Evolutionary conservation across 2,329 filamentous ascomycete species (phyloP), one percentile per base, ranked within the genome.

Genomic region (Penicillium polonicum): DNA sequence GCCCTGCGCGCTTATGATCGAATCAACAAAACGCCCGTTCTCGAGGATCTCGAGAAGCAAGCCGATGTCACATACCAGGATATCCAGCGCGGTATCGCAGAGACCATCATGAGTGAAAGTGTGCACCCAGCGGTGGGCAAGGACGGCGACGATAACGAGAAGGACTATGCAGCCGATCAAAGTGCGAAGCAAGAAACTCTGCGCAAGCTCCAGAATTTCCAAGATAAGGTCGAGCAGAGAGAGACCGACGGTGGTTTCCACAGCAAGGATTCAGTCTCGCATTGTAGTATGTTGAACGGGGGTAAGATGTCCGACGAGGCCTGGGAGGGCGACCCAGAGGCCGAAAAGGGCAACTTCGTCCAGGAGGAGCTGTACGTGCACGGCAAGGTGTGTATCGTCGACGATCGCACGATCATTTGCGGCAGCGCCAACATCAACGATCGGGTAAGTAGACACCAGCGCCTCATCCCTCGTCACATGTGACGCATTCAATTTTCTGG

Each of bases 361-460:
- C 93, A 96, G 71, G 94, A 99, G 72, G 93, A 99, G 74, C 83
- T 97, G 2, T 99, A 99, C 72, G 88, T 97, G 48, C 94, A 99
- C 73, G 89, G 87, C 29, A 99, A 97, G 78, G 82, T 97, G 36
- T 74, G 77, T 58, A 94, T 96, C 59, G 90, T 88, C 44, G 91
- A 96, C 69, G 92, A 96, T 72, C 82, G 85, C 8, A 82, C 89
- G 49, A 89, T 91, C 57, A 92, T 96, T 63, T 92, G 89, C 71
- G 91, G 92, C 61, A 91, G 83, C 54, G 85, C 85, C 25, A 88
- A 89, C 65, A 78, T 89, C 67, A 88, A 89, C 66, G 86, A 87
- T 65, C 80, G 85, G 55, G 78, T 80, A 72, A 69, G 73, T 53
- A 33, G 7, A 17, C 19, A 27, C 12, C 33, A 27, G 6, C n/a